Percentiles rank a stretch among this genome's conserved stretches.
phyloP scores from a whole-genome alignment of 2,329 filamentous ascomycete genomes.

The Magnaporthales sp. region DNA sequence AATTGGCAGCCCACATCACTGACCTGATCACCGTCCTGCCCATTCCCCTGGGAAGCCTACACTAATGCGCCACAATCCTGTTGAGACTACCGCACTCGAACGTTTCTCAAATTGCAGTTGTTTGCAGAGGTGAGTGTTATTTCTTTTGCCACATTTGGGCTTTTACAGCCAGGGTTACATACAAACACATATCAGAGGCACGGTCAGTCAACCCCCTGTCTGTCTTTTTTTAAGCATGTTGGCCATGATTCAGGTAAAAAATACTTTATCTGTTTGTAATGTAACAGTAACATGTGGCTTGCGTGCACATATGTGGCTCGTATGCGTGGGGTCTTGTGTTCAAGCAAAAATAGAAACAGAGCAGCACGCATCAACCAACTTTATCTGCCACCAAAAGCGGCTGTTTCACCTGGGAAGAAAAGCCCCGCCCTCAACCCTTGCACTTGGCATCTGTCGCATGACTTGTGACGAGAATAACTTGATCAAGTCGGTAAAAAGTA shows the following conservation, averaged over 20 bases:
- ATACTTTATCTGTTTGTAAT: too few species aligned
- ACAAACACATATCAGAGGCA: too few species aligned
- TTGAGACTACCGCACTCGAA: too few species aligned
- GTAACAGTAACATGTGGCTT: not conserved
- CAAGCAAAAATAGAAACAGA: not conserved
- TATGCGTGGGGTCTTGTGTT: not conserved
- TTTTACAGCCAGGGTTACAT: too few species aligned
- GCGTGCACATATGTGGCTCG: not conserved
- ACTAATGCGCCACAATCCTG: not conserved
- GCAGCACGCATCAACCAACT: not conserved
- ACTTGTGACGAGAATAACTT: not conserved
- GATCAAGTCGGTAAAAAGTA: not conserved
- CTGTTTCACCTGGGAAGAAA: not conserved
- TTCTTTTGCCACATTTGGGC: too few species aligned
- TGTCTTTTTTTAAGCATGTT: too few species aligned
- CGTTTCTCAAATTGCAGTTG: too few species aligned
- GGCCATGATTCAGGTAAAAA: not conserved
- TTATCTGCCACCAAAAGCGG: not conserved
- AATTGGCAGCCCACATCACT: not conserved
- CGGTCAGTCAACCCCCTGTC: too few species aligned
- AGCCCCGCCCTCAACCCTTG: not conserved
- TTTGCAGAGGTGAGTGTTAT: too few species aligned
- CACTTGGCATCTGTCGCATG: not conserved
- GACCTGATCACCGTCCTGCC: not conserved
- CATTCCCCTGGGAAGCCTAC: too few species aligned